phyloP scores from a whole-genome alignment of 2,329 filamentous ascomycete species.

The Apiospora hydei region DNA sequence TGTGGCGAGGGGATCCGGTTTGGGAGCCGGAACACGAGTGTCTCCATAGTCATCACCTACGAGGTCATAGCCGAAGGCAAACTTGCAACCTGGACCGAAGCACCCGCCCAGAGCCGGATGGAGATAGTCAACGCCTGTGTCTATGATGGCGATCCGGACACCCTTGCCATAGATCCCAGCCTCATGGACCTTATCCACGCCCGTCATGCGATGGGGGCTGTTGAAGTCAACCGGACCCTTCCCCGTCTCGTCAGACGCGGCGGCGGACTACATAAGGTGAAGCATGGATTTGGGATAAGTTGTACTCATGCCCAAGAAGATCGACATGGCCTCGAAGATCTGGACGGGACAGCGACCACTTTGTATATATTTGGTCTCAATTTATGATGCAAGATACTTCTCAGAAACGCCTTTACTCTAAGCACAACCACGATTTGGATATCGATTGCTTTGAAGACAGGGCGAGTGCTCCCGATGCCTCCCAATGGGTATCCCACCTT shows the following conservation, averaged over 20 bases:
- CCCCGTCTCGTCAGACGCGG: neutral
- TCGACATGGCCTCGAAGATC: neutral
- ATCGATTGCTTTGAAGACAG: no score
- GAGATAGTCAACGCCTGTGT: conserved; percentile 67
- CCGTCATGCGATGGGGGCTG: conserved; percentile 61
- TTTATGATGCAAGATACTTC: neutral
- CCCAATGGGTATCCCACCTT: no score
- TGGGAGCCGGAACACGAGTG: conserved; percentile 38
- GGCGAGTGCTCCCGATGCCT: no score
- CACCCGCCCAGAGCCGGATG: conserved; percentile 70
- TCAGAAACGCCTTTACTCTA: neutral
- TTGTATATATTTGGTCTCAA: neutral
- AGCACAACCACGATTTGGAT: no score
- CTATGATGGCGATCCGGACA: conserved; percentile 60
- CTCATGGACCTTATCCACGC: conserved; percentile 60
- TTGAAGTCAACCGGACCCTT: neutral
- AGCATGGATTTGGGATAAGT: neutral
- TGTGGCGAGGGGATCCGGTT: conserved; percentile 31
- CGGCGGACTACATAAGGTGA: neutral
- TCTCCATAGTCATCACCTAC: conserved; percentile 62
- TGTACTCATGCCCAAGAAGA: neutral
- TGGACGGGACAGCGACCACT: neutral
- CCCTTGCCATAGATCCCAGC: conserved; percentile 58
- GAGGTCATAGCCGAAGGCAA: conserved; percentile 64
- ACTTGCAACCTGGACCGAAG: conserved; percentile 65